Conservation (phyloP, 208 protist species). For the Leishmania amazonensis region DNA sequence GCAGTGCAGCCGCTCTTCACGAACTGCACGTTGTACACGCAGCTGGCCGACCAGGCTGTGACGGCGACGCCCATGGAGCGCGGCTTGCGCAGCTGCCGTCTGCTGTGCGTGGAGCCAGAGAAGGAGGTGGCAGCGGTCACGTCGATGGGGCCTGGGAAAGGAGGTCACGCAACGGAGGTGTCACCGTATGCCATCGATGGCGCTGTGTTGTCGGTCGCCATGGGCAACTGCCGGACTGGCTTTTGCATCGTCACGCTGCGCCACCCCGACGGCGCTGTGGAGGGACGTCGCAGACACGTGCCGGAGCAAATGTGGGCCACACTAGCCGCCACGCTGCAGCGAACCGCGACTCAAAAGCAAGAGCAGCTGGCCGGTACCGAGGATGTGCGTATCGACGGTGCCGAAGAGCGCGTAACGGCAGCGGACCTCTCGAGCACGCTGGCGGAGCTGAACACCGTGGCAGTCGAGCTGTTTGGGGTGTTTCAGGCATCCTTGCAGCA, state of each 20-base stretch:
- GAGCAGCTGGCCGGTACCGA: slow-evolving; percentile 17
- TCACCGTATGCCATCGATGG: slow-evolving; percentile 28
- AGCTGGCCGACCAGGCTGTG: slow-evolving; percentile 4
- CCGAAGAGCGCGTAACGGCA: slow-evolving; percentile 38
- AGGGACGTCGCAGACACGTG: slow-evolving; percentile 38
- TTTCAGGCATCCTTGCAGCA: slow-evolving; percentile 39
- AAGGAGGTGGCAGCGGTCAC: neutral
- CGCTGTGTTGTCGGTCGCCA: slow-evolving; percentile 29
- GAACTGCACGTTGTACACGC: slow-evolving; percentile 7
- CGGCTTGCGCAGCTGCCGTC: slow-evolving; percentile 21
- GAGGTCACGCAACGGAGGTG: slow-evolving; percentile 6
- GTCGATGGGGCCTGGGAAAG: neutral
- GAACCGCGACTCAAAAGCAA: slow-evolving; percentile 14
- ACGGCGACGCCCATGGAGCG: slow-evolving; percentile 23
- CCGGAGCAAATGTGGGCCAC: slow-evolving; percentile 18
- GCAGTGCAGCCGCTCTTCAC: slow-evolving; percentile 13
- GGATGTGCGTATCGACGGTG: slow-evolving; percentile 6
- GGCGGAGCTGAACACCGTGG: slow-evolving; percentile 16
- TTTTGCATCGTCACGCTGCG: slow-evolving; percentile 55
- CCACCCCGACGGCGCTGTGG: slow-evolving; percentile 50
- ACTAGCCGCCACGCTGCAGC: slow-evolving; percentile 27
- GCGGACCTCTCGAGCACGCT: slow-evolving; percentile 32
- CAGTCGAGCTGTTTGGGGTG: slow-evolving; percentile 42
- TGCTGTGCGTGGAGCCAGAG: slow-evolving; percentile 23
- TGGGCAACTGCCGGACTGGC: neutral